Conservation (phyloP, 495 filamentous ascomycete genomes). For the Bacidia gigantensis region DNA sequence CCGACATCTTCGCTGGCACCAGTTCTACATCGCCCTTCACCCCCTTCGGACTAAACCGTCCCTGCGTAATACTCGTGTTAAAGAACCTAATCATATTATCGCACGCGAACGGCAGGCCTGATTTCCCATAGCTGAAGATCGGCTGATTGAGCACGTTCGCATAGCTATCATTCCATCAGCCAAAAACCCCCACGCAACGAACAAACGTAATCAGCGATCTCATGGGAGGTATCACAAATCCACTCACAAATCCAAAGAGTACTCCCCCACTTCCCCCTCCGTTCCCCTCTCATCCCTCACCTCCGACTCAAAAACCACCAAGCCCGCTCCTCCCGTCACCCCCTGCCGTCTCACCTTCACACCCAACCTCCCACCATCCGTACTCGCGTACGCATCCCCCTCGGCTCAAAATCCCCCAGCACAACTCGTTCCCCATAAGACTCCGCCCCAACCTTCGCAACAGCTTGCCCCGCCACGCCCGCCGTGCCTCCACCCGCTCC, state of each 20-base stretch:
- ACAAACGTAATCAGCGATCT: not conserved
- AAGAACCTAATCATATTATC: conserved; percentile 7
- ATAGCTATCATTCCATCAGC: not conserved
- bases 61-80: conserved; percentile 5
- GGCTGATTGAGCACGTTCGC: conserved; percentile 8
- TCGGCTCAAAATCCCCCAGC: conserved; percentile 1
- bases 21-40: conserved; percentile 1
- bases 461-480: conserved; percentile 2
- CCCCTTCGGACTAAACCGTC: not conserved
- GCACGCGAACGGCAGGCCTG: conserved; percentile 3
- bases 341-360: not conserved
- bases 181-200: not conserved
- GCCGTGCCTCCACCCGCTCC: not conserved
- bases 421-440: conserved; percentile 1
- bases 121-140: conserved; percentile 5
- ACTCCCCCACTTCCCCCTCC: conserved; percentile 5
- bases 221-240: conserved; percentile 1
- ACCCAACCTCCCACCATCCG: not conserved
- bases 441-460: not conserved
- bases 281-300: not conserved
- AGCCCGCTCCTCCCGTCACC: not conserved
- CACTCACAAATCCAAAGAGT: conserved; percentile 7
- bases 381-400: not conserved
- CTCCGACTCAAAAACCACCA: not conserved
- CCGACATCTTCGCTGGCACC: not conserved